phyloP scores from a whole-genome alignment of 2,329 filamentous ascomycete genomes.

The Aspergillus awamori region DNA sequence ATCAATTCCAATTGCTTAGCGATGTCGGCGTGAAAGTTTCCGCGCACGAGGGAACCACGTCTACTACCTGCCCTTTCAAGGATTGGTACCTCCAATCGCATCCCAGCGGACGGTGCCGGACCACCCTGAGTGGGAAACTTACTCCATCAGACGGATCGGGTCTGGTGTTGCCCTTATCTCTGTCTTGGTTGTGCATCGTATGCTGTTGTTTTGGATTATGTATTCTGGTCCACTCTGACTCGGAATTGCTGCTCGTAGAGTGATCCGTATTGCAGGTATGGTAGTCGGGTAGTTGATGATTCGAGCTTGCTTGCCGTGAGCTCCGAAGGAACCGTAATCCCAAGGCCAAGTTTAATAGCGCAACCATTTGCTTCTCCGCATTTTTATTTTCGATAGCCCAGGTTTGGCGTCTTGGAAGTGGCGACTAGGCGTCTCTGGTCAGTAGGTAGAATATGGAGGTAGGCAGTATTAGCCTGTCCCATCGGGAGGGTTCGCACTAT shows the following conservation, averaged over 20 bases:
- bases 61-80: slow-evolving; percentile 7
- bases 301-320: neutral
- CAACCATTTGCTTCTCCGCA: neutral
- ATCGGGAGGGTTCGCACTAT: slow-evolving; percentile 12
- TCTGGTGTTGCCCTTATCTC: neutral
- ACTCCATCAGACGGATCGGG: neutral
- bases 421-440: neutral
- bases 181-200: neutral
- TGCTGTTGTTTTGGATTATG: neutral
- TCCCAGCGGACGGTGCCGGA: neutral
- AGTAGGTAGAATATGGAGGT: neutral
- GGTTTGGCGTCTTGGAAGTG: neutral
- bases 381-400: neutral
- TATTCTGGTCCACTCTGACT: neutral
- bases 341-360: neutral
- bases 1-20: slow-evolving; percentile 11
- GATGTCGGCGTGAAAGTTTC: slow-evolving; percentile 3
- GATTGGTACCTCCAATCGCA: neutral
- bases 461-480: slow-evolving; percentile 4
- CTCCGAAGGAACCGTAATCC: neutral
- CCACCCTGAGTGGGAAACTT: neutral
- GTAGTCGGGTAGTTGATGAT: too few relatives aligned
- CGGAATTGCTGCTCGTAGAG: neutral
- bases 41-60: neutral
- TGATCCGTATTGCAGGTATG: neutral